Percentiles rank a stretch among this genome's conserved stretches.
Conservation (phyloP, 208 protist species). For the Leishmania braziliensis region DNA sequence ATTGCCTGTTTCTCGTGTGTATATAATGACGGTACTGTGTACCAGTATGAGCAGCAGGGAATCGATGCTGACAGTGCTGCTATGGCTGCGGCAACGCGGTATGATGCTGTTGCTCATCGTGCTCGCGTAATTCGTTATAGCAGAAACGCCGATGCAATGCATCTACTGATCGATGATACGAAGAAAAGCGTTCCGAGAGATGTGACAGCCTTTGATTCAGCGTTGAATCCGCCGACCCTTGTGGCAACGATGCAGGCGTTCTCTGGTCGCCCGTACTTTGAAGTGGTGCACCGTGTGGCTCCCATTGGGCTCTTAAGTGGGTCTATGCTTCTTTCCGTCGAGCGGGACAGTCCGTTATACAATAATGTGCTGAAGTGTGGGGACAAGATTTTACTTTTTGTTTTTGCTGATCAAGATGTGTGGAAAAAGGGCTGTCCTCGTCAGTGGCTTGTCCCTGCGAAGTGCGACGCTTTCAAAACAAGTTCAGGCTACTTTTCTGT, state of each 20-base stretch:
- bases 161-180: neutral
- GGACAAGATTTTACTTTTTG: neutral
- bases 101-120: neutral
- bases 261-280: neutral
- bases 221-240: neutral
- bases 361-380: neutral
- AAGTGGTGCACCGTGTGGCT: neutral
- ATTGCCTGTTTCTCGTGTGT: neutral
- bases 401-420: neutral
- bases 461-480: neutral
- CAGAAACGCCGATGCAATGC: constrained; percentile 9
- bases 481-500: neutral
- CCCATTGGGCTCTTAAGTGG: neutral
- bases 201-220: neutral
- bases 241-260: neutral
- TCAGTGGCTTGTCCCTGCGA: neutral
- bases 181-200: neutral
- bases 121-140: constrained; percentile 2
- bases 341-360: neutral
- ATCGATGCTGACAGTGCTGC: neutral
- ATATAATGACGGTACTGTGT: neutral
- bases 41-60: neutral
- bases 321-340: neutral
- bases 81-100: no score
- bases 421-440: neutral